Percentiles rank a stretch among this genome's conserved stretches.
Evolutionary conservation across 208 protist species (phyloP).

Genomic region (Trypanosoma melophagium): DNA sequence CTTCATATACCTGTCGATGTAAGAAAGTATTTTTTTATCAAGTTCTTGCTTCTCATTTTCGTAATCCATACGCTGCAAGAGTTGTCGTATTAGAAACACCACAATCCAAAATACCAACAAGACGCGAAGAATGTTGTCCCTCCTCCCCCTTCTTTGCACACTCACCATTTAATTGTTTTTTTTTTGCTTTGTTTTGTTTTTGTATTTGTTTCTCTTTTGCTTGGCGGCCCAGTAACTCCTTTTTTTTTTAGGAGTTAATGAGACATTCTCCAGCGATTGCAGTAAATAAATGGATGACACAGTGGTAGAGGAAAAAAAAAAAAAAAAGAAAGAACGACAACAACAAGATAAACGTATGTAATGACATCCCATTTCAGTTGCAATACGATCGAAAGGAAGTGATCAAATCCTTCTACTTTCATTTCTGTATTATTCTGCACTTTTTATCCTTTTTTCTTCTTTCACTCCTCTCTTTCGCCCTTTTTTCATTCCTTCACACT

Average conservation of each 20-base stretch:
- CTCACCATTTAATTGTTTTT: background rate
- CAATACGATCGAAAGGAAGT: too few relatives aligned
- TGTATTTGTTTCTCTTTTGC: too few relatives aligned
- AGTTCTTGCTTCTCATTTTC: background rate
- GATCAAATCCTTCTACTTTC: background rate
- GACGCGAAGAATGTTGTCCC: background rate
- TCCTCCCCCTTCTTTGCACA: slow-evolving; percentile 1
- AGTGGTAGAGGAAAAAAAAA: slow-evolving; percentile 10
- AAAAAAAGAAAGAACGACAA: slow-evolving; percentile 8
- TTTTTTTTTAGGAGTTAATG: too few relatives aligned
- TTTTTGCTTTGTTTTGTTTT: background rate
- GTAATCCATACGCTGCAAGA: background rate
- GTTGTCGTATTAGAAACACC: background rate
- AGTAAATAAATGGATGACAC: too few relatives aligned
- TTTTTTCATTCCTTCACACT: background rate
- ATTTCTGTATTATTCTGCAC: background rate
- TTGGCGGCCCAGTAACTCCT: too few relatives aligned
- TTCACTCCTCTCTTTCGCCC: background rate
- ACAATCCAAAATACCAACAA: background rate
- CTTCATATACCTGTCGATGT: background rate
- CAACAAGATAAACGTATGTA: background rate
- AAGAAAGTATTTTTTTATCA: background rate
- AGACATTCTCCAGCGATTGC: too few relatives aligned
- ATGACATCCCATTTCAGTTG: background rate
- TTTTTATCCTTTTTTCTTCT: background rate